Conservation (phyloP, 192 early-diverging fungal species). For the Lobosporangium transversale region DNA sequence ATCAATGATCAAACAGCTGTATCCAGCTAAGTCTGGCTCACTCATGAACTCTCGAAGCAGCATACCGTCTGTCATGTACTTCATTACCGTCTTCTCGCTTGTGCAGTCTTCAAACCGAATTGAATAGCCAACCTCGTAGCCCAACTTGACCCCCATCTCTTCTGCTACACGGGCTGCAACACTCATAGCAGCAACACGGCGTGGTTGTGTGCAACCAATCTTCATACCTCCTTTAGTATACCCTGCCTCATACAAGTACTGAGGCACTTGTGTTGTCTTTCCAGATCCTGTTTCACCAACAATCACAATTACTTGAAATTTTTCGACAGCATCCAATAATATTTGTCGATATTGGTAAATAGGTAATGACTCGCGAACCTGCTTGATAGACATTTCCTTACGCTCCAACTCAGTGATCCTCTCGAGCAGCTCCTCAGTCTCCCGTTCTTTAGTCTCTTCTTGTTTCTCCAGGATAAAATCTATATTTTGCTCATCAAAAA, state of each 20-base stretch:
- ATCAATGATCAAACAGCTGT: slow-evolving; percentile 96
- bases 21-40: slow-evolving; percentile 90
- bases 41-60: slow-evolving; percentile 97
- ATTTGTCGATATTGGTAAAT: slow-evolving; percentile 89
- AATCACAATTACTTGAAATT: slow-evolving; percentile 90
- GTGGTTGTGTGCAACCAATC: slow-evolving; percentile 97
- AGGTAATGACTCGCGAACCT: slow-evolving; percentile 88
- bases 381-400: slow-evolving; percentile 74
- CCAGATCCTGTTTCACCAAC: too few relatives aligned
- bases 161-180: slow-evolving; percentile 97
- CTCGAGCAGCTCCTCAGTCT: slow-evolving; percentile 60
- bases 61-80: slow-evolving; percentile 99
- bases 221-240: slow-evolving; percentile 88
- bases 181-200: slow-evolving; percentile 98
- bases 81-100: slow-evolving; percentile 91
- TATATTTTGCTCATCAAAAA: slow-evolving; percentile 92
- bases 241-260: slow-evolving; percentile 96
- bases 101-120: slow-evolving; percentile 99
- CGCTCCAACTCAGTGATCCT: slow-evolving; percentile 73
- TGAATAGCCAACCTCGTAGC: slow-evolving; percentile 94
- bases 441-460: slow-evolving; percentile 59
- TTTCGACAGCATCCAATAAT: slow-evolving; percentile 84
- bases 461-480: slow-evolving; percentile 88
- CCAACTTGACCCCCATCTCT: slow-evolving; percentile 94
- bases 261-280: slow-evolving; percentile 98